These are phyloP conservation scores for Cladophialophora bantiana DNA, from an alignment of 2,329 filamentous ascomycete genomes.

Conservation along the genomic window DNA sequence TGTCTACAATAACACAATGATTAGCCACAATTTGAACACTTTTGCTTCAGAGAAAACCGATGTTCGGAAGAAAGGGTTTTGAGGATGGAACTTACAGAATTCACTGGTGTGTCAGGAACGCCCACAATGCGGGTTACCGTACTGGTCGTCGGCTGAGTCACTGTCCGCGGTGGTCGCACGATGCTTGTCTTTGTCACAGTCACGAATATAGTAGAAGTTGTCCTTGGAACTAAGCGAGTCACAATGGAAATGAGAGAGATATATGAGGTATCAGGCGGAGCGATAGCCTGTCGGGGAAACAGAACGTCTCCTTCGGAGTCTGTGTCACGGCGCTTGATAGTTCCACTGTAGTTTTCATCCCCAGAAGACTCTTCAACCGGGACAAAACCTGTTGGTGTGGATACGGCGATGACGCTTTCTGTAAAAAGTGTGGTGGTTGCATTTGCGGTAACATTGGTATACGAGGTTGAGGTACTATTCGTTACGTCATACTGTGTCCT, in stretches of 20 bases:
- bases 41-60: not conserved
- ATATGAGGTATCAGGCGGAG: not conserved
- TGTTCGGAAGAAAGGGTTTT: not conserved
- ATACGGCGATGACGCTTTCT: not conserved
- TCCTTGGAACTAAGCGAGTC: slow-evolving; percentile 4
- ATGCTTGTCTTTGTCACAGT: slow-evolving; percentile 15
- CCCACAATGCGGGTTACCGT: slow-evolving; percentile 7
- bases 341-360: slow-evolving; percentile 4
- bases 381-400: slow-evolving; percentile 10
- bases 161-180: not conserved
- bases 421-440: not conserved
- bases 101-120: slow-evolving; percentile 12
- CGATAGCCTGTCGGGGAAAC: not conserved
- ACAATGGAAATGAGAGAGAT: slow-evolving; percentile 14
- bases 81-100: slow-evolving; percentile 3
- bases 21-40: not conserved
- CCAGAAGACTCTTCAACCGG: slow-evolving; percentile 8
- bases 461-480: slow-evolving; percentile 1
- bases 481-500: not conserved
- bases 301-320: not conserved
- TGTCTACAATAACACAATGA: not conserved
- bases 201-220: slow-evolving; percentile 3
- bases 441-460: slow-evolving; percentile 6
- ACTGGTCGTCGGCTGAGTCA: slow-evolving; percentile 3
- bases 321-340: not conserved